Conservation (phyloP, 1,284 basidiomycete species). For the Heliocybe sulcata region DNA sequence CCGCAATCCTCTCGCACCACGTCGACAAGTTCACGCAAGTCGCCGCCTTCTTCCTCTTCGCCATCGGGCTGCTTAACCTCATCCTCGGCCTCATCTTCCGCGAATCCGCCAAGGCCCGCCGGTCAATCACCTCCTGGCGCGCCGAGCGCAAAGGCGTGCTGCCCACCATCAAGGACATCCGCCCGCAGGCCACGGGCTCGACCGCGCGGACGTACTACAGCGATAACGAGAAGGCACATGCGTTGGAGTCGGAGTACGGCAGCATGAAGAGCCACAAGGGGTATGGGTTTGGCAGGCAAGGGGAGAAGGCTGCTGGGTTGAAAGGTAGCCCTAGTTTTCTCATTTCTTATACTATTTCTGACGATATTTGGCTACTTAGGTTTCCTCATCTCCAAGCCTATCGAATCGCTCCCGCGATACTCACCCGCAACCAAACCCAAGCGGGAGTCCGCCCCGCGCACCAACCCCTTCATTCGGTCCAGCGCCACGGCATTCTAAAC, state of each 20-base stretch:
- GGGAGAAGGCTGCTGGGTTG: slow-evolving; percentile 67
- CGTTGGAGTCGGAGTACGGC: neutral
- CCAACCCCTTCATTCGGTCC: neutral
- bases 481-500: slow-evolving; percentile 8
- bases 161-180: slow-evolving; percentile 8
- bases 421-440: slow-evolving; percentile 10
- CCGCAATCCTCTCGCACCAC: slow-evolving; percentile 78
- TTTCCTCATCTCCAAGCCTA: slow-evolving; percentile 28
- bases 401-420: slow-evolving; percentile 31
- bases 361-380: slow-evolving; percentile 14
- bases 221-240: slow-evolving; percentile 23
- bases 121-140: slow-evolving; percentile 21
- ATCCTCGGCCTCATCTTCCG: slow-evolving; percentile 28
- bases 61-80: slow-evolving; percentile 40
- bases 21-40: slow-evolving; percentile 83
- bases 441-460: neutral
- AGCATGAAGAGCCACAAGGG: slow-evolving; percentile 23
- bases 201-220: slow-evolving; percentile 16
- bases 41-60: slow-evolving; percentile 53
- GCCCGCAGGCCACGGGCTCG: slow-evolving; percentile 2
- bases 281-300: slow-evolving; percentile 63
- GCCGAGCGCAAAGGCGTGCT: slow-evolving; percentile 12
- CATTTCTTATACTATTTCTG: slow-evolving; percentile 6
- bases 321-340: slow-evolving; percentile 31
- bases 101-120: slow-evolving; percentile 18